Evolutionary conservation across 228 moss, liverwort and hornwort species (phyloP).

Genomic region (Sphagnum magellanicum): DNA sequence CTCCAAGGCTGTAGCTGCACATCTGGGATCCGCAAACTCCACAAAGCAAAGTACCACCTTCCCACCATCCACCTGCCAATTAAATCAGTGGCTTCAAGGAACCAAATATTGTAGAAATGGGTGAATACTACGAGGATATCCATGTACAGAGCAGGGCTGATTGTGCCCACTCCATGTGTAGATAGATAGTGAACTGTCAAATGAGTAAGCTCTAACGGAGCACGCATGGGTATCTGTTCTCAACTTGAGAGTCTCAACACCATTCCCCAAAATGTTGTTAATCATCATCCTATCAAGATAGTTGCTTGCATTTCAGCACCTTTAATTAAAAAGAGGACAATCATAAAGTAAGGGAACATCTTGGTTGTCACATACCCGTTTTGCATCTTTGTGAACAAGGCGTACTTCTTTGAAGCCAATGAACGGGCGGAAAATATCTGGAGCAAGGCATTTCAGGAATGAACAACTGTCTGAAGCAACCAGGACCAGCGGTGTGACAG

Average conservation of each 20-base stretch:
- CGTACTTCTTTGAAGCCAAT: conserved; percentile 99
- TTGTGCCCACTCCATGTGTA: no score
- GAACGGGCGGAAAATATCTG: conserved; percentile 96
- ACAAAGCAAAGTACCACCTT: conserved; percentile 99
- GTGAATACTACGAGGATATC: not conserved
- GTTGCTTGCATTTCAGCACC: no score
- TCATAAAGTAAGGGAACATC: not conserved
- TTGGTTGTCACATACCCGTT: conserved; percentile 56
- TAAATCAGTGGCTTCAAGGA: not conserved
- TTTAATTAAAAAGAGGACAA: not conserved
- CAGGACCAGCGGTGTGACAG: no score
- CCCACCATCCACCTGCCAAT: conserved; percentile 41
- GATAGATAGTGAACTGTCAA: not conserved
- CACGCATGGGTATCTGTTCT: no score
- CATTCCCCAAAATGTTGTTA: no score
- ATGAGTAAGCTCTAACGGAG: not conserved
- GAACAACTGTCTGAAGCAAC: not conserved
- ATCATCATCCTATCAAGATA: no score
- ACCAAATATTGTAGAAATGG: not conserved
- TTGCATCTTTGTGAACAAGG: conserved; percentile 98
- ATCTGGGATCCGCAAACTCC: conserved; percentile 99
- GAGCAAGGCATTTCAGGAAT: conserved; percentile 5
- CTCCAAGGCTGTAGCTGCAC: conserved; percentile 97
- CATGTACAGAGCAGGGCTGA: not conserved
- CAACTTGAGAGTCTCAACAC: no score